Conservation (phyloP, 2,329 filamentous ascomycete species). For the Aspergillaceae sp. region DNA sequence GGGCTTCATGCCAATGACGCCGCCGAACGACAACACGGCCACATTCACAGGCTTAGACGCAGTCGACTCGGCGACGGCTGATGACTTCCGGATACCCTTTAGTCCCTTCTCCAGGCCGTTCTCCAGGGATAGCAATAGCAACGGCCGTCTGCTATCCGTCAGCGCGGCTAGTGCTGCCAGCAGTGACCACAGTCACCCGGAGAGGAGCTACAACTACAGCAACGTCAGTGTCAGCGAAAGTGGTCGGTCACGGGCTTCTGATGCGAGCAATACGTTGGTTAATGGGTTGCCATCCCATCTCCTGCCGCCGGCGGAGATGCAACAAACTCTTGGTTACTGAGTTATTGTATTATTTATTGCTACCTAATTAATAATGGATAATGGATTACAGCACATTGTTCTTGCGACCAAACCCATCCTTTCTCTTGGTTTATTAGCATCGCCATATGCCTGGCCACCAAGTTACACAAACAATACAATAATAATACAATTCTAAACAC, state of each 20-base stretch:
- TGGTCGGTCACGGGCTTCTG: conserved; percentile 20
- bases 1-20: conserved; percentile 11
- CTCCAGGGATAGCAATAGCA: conserved; percentile 10
- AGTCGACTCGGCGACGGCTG: conserved; percentile 9
- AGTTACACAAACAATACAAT: no score
- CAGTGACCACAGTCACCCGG: conserved; percentile 18
- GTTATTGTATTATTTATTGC: background rate
- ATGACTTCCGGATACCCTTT: conserved; percentile 10
- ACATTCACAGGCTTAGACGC: conserved; percentile 11
- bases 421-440: no score
- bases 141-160: conserved; percentile 15
- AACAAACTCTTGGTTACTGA: conserved; percentile 6
- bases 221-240: conserved; percentile 19
- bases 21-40: background rate
- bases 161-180: conserved; percentile 1
- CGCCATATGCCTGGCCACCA: no score
- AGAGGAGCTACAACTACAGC: conserved; percentile 32
- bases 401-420: no score
- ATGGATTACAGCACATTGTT: no score
- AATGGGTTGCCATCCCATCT: conserved; percentile 18
- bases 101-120: conserved; percentile 9
- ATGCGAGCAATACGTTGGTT: conserved; percentile 23
- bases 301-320: conserved; percentile 10
- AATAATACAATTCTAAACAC: no score
- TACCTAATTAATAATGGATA: no score